Percentiles rank a stretch among this genome's conserved stretches.
Conservation (phyloP, 106 monocot genomes). For the Amphibolis antarctica region DNA sequence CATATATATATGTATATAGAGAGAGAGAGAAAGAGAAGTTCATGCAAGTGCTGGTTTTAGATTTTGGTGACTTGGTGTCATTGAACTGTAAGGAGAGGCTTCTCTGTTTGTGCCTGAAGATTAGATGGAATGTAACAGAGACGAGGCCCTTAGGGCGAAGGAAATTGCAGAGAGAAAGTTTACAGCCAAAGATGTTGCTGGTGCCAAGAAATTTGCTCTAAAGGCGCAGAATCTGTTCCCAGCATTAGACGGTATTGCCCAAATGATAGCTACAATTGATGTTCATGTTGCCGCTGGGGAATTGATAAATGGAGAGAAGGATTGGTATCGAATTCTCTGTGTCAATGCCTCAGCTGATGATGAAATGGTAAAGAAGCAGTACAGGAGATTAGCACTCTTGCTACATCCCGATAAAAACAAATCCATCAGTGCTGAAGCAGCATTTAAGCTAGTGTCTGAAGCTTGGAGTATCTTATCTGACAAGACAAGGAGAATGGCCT, state of each 20-base stretch:
- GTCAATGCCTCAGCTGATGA: constrained; percentile 48
- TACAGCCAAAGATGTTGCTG: constrained; percentile 32
- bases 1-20: no score
- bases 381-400: constrained; percentile 52
- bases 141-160: constrained; percentile 65
- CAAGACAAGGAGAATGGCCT: constrained; percentile 38
- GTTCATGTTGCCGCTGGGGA: constrained; percentile 37
- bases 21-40: no score
- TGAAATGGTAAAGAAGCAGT: constrained; percentile 58
- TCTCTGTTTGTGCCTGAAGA: neutral
- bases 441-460: constrained; percentile 63
- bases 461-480: constrained; percentile 76
- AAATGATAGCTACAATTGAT: constrained; percentile 62
- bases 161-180: constrained; percentile 76
- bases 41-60: neutral
- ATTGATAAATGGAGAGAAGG: constrained; percentile 38
- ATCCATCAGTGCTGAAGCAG: constrained; percentile 59
- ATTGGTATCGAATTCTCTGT: constrained; percentile 59
- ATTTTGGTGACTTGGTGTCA: neutral
- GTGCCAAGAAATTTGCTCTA: constrained; percentile 60
- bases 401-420: constrained; percentile 93
- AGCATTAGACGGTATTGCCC: constrained; percentile 44
- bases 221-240: constrained; percentile 70
- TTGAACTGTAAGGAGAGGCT: neutral
- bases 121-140: constrained; percentile 64